Evolutionary conservation across 202 grass and related monocot species (phyloP).

Genomic region (Carex sylvatica): DNA sequence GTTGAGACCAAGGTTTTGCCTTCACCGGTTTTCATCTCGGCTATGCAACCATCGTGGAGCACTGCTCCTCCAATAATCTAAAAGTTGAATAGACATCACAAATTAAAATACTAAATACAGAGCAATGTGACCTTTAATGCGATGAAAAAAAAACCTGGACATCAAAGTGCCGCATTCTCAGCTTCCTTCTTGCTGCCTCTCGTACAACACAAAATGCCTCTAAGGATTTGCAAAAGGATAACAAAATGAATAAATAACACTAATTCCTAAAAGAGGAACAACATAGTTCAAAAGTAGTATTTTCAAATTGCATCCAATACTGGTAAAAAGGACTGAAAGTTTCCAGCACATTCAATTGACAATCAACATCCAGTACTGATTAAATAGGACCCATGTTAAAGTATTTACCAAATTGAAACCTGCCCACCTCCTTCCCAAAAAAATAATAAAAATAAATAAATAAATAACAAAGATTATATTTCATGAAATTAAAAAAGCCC

Average conservation of each 20-base stretch:
- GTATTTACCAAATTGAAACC: background rate
- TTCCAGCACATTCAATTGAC: background rate
- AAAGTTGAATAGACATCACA: constrained; percentile 1
- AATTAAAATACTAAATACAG: background rate
- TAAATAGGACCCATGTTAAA: background rate
- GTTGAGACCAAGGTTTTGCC: constrained; percentile 93
- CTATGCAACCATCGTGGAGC: constrained; percentile 91
- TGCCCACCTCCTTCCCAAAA: background rate
- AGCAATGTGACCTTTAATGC: background rate
- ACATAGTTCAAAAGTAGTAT: background rate
- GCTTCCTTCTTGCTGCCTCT: constrained; percentile 76
- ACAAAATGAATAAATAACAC: background rate
- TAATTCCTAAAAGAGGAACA: constrained; percentile 16
- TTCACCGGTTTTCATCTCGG: constrained; percentile 97
- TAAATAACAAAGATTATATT: background rate
- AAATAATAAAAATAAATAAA: background rate
- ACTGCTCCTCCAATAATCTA: constrained; percentile 96
- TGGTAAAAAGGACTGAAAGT: background rate
- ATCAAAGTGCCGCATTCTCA: constrained; percentile 87
- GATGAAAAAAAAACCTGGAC: constrained; percentile 63
- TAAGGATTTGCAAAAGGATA: constrained; percentile 19
- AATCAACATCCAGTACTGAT: background rate
- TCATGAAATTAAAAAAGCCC: background rate
- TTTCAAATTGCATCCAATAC: constrained; percentile 13
- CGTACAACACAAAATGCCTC: constrained; percentile 86